Evolutionary conservation across 148 eudicot species (phyloP).

Genomic region (Bassia scoparia): DNA sequence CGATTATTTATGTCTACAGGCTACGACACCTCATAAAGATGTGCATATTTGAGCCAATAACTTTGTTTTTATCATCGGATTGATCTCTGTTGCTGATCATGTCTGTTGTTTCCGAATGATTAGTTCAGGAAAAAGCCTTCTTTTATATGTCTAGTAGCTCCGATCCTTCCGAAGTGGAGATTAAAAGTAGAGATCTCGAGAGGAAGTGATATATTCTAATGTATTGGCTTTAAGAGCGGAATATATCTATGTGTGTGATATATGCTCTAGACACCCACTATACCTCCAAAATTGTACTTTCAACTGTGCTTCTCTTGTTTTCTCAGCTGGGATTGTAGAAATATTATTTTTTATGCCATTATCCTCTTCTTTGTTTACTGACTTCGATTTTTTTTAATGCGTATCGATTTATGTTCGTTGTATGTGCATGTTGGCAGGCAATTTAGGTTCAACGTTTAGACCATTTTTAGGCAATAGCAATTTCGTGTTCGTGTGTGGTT

Average conservation of each 20-base stretch:
- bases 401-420: background rate
- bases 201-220: conserved; percentile 37
- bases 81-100: conserved; percentile 16
- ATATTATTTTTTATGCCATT: background rate
- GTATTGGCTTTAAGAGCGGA: conserved; percentile 43
- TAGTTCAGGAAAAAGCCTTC: conserved; percentile 28
- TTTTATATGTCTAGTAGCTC: conserved; percentile 27
- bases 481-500: background rate
- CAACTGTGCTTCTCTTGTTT: conserved; percentile 14
- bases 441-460: background rate
- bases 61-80: background rate
- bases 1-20: conserved; percentile 4
- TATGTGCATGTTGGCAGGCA: background rate
- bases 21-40: background rate
- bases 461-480: background rate
- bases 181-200: conserved; percentile 23
- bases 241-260: conserved; percentile 33
- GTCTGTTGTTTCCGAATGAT: conserved; percentile 18
- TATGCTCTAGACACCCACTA: conserved; percentile 11
- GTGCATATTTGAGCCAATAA: background rate
- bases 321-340: conserved; percentile 4
- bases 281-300: conserved; percentile 21
- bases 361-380: background rate
- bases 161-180: conserved; percentile 18
- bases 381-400: too few species aligned